Percentiles rank a stretch among this genome's conserved stretches.
phyloP scores from a whole-genome alignment of 169 alveolate species.

The Plasmodium gallinaceum region DNA sequence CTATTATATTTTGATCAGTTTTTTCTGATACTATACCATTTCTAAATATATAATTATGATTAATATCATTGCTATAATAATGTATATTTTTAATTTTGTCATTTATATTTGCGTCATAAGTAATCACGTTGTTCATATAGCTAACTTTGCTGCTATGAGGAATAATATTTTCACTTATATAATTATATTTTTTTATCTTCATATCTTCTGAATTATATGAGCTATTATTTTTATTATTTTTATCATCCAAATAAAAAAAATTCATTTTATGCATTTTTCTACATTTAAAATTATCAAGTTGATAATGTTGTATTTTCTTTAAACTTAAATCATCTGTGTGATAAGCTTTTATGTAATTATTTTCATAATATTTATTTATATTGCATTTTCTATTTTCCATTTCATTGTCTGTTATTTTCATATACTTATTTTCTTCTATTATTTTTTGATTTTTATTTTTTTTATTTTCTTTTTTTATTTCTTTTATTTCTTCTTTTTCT shows the following conservation, averaged over 20 bases:
- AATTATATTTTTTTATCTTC: constrained; percentile 4
- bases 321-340: neutral
- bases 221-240: neutral
- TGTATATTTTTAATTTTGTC: neutral
- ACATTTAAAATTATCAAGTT: constrained; percentile 7
- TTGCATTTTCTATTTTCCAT: neutral
- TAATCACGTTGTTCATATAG: constrained; percentile 12
- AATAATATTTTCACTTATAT: neutral
- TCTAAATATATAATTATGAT: constrained; percentile 10
- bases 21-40: neutral
- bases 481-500: too few species aligned
- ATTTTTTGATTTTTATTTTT: neutral
- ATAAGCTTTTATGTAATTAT: constrained; percentile 10
- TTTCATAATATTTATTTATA: constrained; percentile 19
- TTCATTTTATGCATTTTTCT: constrained; percentile 57
- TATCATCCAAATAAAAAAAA: constrained; percentile 26
- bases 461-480: neutral
- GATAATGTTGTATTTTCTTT: neutral
- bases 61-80: constrained; percentile 2
- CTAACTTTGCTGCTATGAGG: neutral
- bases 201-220: neutral
- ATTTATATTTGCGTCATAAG: neutral
- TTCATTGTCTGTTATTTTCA: neutral
- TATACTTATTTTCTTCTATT: neutral
- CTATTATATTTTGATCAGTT: neutral